Evolutionary conservation across 2,329 filamentous ascomycete species (phyloP).

Genomic region (Sclerotinia borealis): DNA sequence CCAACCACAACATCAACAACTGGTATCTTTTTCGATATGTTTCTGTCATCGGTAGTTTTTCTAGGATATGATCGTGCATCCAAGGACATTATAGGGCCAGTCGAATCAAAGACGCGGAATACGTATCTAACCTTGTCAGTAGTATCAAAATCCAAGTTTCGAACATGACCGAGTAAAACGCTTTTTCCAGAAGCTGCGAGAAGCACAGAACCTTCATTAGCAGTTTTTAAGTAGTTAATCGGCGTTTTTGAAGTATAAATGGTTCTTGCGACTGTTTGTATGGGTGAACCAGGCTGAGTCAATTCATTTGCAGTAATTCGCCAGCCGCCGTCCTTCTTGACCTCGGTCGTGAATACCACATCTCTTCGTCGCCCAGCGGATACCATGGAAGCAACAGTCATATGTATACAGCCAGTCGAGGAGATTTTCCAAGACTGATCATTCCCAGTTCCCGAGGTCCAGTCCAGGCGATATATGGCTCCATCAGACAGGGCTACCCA

Average conservation of each 20-base stretch:
- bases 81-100: conserved; percentile 60
- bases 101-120: conserved; percentile 52
- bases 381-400: conserved; percentile 33
- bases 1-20: conserved; percentile 73
- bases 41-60: conserved; percentile 19
- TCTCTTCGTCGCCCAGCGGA: conserved; percentile 31
- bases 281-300: conserved; percentile 28
- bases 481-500: conserved; percentile 58
- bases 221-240: conserved; percentile 45
- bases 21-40: conserved; percentile 29
- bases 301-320: conserved; percentile 33
- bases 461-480: conserved; percentile 51
- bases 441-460: conserved; percentile 44
- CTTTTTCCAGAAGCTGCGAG: conserved; percentile 47
- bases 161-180: conserved; percentile 54
- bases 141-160: conserved; percentile 29
- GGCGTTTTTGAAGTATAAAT: conserved; percentile 37
- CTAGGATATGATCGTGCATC: conserved; percentile 49
- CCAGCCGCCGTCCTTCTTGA: conserved; percentile 29
- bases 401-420: conserved; percentile 32
- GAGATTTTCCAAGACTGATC: conserved; percentile 37
- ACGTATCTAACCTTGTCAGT: conserved; percentile 46
- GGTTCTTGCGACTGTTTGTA: conserved; percentile 30
- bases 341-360: conserved; percentile 33
- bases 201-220: conserved; percentile 52